A percentile compares a stretch with the other conserved stretches of the same genome.
Evolutionary conservation across 371 early-diverging fungal genomes (phyloP).

Genomic region (Mucor circinelloides): DNA sequence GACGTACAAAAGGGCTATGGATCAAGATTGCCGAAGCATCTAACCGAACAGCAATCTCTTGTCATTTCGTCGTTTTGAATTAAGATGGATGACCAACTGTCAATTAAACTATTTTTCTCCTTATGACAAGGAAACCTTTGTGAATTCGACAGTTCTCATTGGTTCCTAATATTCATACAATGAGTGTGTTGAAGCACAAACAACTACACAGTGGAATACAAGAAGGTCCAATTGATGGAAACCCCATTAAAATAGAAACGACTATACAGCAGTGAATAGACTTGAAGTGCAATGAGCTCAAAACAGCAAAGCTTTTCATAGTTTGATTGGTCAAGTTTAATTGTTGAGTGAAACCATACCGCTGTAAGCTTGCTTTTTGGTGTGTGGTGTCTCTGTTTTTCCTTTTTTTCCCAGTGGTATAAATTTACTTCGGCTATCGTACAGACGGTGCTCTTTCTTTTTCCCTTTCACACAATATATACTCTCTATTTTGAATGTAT

Average conservation of each 20-base stretch:
- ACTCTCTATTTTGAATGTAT: slow-evolving; percentile 4
- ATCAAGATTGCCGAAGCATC: not conserved
- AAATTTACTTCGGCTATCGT: not conserved
- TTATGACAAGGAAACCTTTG: not conserved
- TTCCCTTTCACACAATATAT: not conserved
- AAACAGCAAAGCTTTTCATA: not conserved
- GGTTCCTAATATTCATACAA: not conserved
- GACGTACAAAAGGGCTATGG: not conserved
- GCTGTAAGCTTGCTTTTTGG: not conserved
- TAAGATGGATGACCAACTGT: not conserved
- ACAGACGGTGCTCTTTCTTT: not conserved
- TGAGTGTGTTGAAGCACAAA: not conserved
- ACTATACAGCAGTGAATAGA: not conserved
- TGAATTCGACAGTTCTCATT: not conserved
- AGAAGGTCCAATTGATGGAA: not conserved
- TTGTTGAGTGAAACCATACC: slow-evolving; percentile 5
- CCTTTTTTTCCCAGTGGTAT: not conserved
- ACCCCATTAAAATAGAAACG: too few relatives aligned
- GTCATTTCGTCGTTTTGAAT: not conserved
- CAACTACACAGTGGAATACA: too few relatives aligned
- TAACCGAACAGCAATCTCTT: not conserved
- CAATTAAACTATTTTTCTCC: not conserved
- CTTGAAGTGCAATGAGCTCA: not conserved
- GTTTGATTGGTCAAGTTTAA: slow-evolving; percentile 3
- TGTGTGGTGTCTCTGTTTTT: not conserved